These are phyloP conservation scores for Rhizodiscina lignyota DNA, from an alignment of 495 filamentous ascomycete species.

Conservation along the genomic window DNA sequence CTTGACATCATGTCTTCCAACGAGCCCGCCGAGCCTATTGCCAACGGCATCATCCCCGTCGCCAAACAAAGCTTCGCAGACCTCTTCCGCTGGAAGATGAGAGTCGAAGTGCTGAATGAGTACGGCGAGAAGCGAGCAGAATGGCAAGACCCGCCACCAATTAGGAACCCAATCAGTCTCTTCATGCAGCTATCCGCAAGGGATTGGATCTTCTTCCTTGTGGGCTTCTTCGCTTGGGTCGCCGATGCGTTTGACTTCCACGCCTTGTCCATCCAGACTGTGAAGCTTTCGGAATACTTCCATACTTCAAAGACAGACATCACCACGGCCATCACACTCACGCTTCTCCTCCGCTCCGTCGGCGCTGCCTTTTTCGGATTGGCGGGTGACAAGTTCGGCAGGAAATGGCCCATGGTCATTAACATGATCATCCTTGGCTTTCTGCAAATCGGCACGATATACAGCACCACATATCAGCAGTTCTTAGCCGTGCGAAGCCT, in stretches of 20 bases:
- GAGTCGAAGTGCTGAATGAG: conserved; percentile 43
- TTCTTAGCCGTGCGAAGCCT: conserved; percentile 54
- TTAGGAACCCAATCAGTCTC: conserved; percentile 45
- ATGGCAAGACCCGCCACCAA: conserved; percentile 41
- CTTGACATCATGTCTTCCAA: conserved; percentile 17
- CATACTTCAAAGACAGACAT: conserved; percentile 46
- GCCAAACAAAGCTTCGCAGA: conserved; percentile 43
- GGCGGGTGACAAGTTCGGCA: conserved; percentile 55
- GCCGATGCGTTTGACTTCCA: conserved; percentile 68
- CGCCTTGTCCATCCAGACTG: conserved; percentile 53
- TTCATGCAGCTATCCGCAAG: conserved; percentile 34
- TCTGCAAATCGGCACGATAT: conserved; percentile 60
- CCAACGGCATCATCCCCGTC: conserved; percentile 39
- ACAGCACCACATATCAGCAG: conserved; percentile 43
- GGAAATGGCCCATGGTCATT: conserved; percentile 65
- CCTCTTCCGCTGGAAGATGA: conserved; percentile 51
- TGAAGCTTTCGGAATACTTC: conserved; percentile 53
- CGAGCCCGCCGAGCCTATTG: conserved; percentile 39
- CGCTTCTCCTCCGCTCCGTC: conserved; percentile 50
- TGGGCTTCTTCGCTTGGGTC: conserved; percentile 47
- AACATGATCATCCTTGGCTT: conserved; percentile 50
- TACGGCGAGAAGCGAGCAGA: conserved; percentile 35
- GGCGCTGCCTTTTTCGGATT: conserved; percentile 58
- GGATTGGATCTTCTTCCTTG: conserved; percentile 49
- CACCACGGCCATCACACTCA: conserved; percentile 57